These are phyloP conservation scores for Marasmius sp. DNA, from an alignment of 1,284 basidiomycete species.

Conservation along the genomic window DNA sequence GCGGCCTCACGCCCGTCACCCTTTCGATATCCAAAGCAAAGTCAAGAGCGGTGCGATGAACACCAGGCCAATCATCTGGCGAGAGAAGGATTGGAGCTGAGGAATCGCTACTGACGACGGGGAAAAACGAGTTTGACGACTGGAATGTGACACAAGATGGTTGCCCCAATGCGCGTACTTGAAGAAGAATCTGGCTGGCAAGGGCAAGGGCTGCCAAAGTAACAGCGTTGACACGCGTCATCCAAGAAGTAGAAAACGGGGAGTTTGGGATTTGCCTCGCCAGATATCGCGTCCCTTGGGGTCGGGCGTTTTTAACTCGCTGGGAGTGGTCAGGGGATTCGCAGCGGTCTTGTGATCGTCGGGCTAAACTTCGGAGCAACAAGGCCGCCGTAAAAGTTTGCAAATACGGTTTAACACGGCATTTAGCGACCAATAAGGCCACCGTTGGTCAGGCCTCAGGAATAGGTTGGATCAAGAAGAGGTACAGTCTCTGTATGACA, in stretches of 20 bases:
- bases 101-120: slow-evolving; percentile 42
- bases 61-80: slow-evolving; percentile 61
- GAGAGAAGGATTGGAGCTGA: slow-evolving; percentile 53
- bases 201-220: neutral
- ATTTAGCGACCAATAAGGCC: no score
- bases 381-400: no score
- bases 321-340: neutral
- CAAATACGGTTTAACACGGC: neutral
- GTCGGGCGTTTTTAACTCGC: neutral
- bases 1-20: slow-evolving; percentile 54
- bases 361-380: no score
- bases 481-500: no score
- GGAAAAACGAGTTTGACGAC: slow-evolving; percentile 26
- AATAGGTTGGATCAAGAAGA: no score
- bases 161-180: neutral
- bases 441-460: no score
- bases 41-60: slow-evolving; percentile 61
- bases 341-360: neutral
- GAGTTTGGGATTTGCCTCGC: no score
- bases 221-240: no score
- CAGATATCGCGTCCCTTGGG: no score
- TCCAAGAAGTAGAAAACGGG: no score
- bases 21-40: slow-evolving; percentile 62
- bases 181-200: neutral
- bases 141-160: slow-evolving; percentile 25